Evolutionary conservation across 2,329 filamentous ascomycete species (phyloP).

Genomic region (Exserohilum turcica): DNA sequence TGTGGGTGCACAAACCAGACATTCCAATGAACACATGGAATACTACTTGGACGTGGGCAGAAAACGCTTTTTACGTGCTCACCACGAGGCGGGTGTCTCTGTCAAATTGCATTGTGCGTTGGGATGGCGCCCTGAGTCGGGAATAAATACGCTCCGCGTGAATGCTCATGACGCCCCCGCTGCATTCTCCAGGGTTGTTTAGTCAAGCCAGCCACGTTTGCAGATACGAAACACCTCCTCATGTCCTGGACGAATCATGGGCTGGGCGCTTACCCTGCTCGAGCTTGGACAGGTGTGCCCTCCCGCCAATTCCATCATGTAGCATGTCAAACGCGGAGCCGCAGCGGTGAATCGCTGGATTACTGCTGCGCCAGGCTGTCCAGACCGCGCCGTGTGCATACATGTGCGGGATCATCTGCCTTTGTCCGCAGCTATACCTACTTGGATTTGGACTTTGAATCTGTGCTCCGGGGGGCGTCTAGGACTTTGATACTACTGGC

Average conservation of each 20-base stretch:
- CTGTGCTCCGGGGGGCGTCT: slow-evolving; percentile 22
- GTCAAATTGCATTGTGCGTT: background rate
- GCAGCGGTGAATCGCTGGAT: slow-evolving; percentile 28
- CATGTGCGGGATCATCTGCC: slow-evolving; percentile 27
- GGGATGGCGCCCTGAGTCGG: background rate
- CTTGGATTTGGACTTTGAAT: slow-evolving; percentile 14
- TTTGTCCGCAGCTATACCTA: slow-evolving; percentile 30
- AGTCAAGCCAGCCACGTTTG: slow-evolving; percentile 16
- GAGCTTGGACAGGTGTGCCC: slow-evolving; percentile 18
- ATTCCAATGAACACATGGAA: background rate
- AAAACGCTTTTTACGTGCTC: background rate
- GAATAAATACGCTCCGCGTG: background rate
- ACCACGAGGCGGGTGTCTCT: background rate
- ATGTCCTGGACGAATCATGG: slow-evolving; percentile 11
- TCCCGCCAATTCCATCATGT: slow-evolving; percentile 22
- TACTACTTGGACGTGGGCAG: background rate
- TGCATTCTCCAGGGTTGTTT: background rate
- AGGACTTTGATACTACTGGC: slow-evolving; percentile 12
- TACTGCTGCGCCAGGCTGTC: slow-evolving; percentile 12
- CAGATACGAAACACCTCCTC: slow-evolving; percentile 20
- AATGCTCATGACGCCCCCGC: slow-evolving; percentile 4
- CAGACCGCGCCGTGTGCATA: slow-evolving; percentile 20
- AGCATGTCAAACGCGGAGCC: slow-evolving; percentile 27
- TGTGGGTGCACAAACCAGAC: background rate
- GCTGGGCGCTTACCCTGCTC: slow-evolving; percentile 4